These are phyloP conservation scores for Nicotiana undulata DNA, from an alignment of 257 asterid species.

Conservation along the genomic window DNA sequence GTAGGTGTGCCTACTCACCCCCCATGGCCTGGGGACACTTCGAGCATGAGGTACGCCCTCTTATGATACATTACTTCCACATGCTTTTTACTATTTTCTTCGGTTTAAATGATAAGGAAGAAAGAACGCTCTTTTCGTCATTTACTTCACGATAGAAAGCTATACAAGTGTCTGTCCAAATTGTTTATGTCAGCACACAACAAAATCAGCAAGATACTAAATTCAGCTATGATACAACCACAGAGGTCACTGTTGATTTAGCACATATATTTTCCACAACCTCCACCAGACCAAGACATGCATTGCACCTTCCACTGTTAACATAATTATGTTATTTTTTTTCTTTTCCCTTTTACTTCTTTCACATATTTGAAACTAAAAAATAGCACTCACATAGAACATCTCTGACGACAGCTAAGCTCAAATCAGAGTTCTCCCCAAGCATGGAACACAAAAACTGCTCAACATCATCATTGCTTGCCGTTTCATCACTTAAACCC, in stretches of 20 bases:
- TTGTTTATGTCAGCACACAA: not conserved
- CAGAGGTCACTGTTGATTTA: not conserved
- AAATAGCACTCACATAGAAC: constrained; percentile 61
- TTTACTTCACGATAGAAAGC: not conserved
- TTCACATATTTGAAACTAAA: not conserved
- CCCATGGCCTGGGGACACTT: not conserved
- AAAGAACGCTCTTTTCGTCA: not conserved
- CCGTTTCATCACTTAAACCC: constrained; percentile 27
- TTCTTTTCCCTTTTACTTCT: not conserved
- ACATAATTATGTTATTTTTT: not conserved
- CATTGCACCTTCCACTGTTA: not conserved
- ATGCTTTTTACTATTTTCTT: not conserved
- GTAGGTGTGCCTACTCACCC: not conserved
- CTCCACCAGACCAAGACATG: not conserved
- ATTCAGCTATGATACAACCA: not conserved
- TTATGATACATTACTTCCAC: not conserved
- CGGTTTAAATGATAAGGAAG: not conserved
- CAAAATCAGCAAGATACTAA: not conserved
- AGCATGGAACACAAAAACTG: constrained; percentile 79
- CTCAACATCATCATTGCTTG: constrained; percentile 59
- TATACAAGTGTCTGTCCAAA: not conserved
- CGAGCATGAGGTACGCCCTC: not conserved
- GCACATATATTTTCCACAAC: not conserved
- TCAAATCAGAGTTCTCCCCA: constrained; percentile 63
- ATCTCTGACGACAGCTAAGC: constrained; percentile 65